These are phyloP conservation scores for Escovopsis sp. DNA, from an alignment of 2,329 filamentous ascomycete genomes.

Conservation along the genomic window DNA sequence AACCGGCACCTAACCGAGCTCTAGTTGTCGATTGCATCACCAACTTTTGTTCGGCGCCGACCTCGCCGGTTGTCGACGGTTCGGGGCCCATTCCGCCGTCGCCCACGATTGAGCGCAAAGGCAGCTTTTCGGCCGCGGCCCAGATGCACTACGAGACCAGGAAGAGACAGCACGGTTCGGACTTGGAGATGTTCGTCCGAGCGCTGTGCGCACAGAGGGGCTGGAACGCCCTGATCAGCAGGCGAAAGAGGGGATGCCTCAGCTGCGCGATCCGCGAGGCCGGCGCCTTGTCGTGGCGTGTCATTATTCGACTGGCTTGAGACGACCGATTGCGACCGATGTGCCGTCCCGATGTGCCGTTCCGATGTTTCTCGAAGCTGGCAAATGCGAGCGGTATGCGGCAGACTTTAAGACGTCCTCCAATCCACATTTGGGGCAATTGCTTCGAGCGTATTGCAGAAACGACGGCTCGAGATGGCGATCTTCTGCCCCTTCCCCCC, in stretches of 20 bases:
- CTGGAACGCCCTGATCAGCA: slow-evolving; percentile 58
- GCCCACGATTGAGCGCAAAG: slow-evolving; percentile 19
- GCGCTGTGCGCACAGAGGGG: slow-evolving; percentile 62
- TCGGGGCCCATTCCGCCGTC: slow-evolving; percentile 15
- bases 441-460: too few relatives aligned
- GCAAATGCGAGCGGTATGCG: too few relatives aligned
- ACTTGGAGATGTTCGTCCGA: slow-evolving; percentile 55
- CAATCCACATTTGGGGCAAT: too few relatives aligned
- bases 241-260: slow-evolving; percentile 52
- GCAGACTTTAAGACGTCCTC: too few relatives aligned
- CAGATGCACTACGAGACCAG: slow-evolving; percentile 43
- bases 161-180: slow-evolving; percentile 44
- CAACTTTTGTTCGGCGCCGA: slow-evolving; percentile 30
- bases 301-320: slow-evolving; percentile 47
- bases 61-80: slow-evolving; percentile 32
- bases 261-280: slow-evolving; percentile 64
- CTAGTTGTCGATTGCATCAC: slow-evolving; percentile 52
- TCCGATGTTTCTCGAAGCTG: too few relatives aligned
- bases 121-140: slow-evolving; percentile 27
- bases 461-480: too few relatives aligned
- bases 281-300: slow-evolving; percentile 51
- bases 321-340: not conserved
- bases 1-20: slow-evolving; percentile 23
- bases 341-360: too few relatives aligned
- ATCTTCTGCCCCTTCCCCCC: too few relatives aligned